Conservation (phyloP, 495 filamentous ascomycete genomes). For the Xylaria bambusicola region DNA sequence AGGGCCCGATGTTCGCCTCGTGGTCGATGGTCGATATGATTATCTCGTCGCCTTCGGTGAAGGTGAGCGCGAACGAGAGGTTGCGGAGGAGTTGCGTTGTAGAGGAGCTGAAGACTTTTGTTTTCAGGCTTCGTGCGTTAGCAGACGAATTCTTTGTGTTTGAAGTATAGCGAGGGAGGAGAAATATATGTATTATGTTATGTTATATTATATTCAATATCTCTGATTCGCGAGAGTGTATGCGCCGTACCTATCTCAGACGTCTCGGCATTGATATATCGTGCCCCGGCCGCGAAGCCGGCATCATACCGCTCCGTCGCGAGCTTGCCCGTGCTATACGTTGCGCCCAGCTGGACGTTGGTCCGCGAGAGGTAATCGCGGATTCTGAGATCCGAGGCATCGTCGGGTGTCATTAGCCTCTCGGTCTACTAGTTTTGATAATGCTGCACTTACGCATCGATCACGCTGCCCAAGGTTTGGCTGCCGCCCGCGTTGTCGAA, state of each 20-base stretch:
- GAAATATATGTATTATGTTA: no score
- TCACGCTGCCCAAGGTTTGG: slow-evolving; percentile 64
- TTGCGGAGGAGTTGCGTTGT: slow-evolving; percentile 76
- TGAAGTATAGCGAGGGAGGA: no score
- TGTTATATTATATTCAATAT: no score
- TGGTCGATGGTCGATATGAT: slow-evolving; percentile 69
- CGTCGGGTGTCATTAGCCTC: not conserved
- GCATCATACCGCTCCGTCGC: slow-evolving; percentile 57
- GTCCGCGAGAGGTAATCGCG: slow-evolving; percentile 62
- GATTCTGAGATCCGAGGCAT: slow-evolving; percentile 47
- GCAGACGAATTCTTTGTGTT: no score
- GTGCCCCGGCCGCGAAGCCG: slow-evolving; percentile 62
- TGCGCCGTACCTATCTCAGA: slow-evolving; percentile 62
- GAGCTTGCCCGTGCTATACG: slow-evolving; percentile 55
- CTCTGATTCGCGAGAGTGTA: no score
- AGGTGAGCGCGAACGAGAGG: slow-evolving; percentile 60
- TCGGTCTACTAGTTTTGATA: not conserved
- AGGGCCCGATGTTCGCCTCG: slow-evolving; percentile 70
- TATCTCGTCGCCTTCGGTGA: slow-evolving; percentile 63
- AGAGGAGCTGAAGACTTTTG: slow-evolving; percentile 62
- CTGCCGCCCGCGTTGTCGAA: slow-evolving; percentile 78
- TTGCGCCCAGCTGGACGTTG: slow-evolving; percentile 74
- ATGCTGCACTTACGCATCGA: slow-evolving; percentile 57
- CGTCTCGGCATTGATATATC: slow-evolving; percentile 64
- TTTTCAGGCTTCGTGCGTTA: no score